Conservation (phyloP, 169 alveolate species). For the Plasmodium billcollinsi region DNA sequence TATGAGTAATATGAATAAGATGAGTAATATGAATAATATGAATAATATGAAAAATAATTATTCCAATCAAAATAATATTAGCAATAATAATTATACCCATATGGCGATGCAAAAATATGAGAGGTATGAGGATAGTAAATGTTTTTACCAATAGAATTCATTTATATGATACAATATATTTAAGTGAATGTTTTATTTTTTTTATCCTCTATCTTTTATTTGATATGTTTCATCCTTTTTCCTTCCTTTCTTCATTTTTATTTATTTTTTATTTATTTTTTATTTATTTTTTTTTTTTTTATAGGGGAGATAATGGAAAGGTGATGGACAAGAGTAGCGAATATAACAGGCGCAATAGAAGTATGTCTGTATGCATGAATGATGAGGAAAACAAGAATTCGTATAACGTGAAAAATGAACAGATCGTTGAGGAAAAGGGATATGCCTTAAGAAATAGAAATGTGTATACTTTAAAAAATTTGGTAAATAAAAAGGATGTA, state of each 20-base stretch:
- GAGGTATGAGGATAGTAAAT: constrained; percentile 16
- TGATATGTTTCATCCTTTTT: not conserved
- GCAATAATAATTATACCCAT: constrained; percentile 25
- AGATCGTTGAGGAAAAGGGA: constrained; percentile 16
- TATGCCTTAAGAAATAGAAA: constrained; percentile 36
- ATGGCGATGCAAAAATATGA: constrained; percentile 30
- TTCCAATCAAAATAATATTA: not conserved
- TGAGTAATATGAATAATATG: too few species aligned
- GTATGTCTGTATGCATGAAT: constrained; percentile 42
- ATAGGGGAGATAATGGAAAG: constrained; percentile 24
- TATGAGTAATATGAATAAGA: too few species aligned
- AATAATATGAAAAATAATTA: too few species aligned
- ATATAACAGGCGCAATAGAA: constrained; percentile 56
- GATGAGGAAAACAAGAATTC: constrained; percentile 42
- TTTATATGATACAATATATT: not conserved
- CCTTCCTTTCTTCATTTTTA: not conserved
- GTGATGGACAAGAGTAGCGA: constrained; percentile 22
- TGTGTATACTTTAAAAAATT: constrained; percentile 41
- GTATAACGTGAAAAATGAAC: constrained; percentile 26
- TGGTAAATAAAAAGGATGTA: constrained; percentile 31
- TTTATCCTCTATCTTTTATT: not conserved
- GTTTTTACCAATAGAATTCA: not conserved
- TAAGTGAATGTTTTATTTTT: not conserved
- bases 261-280: not conserved
- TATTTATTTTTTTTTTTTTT: not conserved